Conservation (phyloP, 2,329 filamentous ascomycete species). For the Scolecobasidium constrictum region DNA sequence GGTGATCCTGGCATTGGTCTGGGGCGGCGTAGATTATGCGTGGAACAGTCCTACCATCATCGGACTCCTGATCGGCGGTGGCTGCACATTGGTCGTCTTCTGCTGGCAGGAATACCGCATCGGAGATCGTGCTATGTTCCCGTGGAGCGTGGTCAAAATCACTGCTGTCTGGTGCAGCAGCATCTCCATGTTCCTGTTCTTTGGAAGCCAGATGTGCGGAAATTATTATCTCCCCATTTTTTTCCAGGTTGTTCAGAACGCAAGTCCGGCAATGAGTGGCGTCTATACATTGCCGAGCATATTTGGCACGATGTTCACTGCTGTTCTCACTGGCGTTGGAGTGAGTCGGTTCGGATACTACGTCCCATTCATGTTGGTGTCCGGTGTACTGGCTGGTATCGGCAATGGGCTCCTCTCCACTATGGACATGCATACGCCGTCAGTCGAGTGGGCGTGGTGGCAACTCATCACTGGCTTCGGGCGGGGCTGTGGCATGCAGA, state of each 20-base stretch:
- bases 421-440: slow-evolving; percentile 28
- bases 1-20: slow-evolving; percentile 32
- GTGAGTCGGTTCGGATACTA: slow-evolving; percentile 25
- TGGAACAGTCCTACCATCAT: slow-evolving; percentile 17
- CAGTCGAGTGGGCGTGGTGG: slow-evolving; percentile 41
- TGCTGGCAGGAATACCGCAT: slow-evolving; percentile 25
- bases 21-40: slow-evolving; percentile 31
- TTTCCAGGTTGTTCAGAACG: slow-evolving; percentile 33
- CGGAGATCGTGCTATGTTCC: slow-evolving; percentile 16
- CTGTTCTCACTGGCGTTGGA: slow-evolving; percentile 20
- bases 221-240: slow-evolving; percentile 38
- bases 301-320: slow-evolving; percentile 19
- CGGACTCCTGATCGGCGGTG: slow-evolving; percentile 13
- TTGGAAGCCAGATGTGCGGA: slow-evolving; percentile 20
- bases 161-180: not conserved
- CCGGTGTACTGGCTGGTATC: slow-evolving; percentile 16
- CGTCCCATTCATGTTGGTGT: slow-evolving; percentile 22
- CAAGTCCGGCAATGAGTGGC: slow-evolving; percentile 25
- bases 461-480: slow-evolving; percentile 40
- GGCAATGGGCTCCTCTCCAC: slow-evolving; percentile 16
- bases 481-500: slow-evolving; percentile 35
- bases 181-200: slow-evolving; percentile 20
- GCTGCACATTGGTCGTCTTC: slow-evolving; percentile 10
- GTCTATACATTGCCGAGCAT: slow-evolving; percentile 26
- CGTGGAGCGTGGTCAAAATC: slow-evolving; percentile 10